These are phyloP conservation scores for Pleurotus platypus DNA, from an alignment of 768 basidiomycete species.

Conservation along the genomic window DNA sequence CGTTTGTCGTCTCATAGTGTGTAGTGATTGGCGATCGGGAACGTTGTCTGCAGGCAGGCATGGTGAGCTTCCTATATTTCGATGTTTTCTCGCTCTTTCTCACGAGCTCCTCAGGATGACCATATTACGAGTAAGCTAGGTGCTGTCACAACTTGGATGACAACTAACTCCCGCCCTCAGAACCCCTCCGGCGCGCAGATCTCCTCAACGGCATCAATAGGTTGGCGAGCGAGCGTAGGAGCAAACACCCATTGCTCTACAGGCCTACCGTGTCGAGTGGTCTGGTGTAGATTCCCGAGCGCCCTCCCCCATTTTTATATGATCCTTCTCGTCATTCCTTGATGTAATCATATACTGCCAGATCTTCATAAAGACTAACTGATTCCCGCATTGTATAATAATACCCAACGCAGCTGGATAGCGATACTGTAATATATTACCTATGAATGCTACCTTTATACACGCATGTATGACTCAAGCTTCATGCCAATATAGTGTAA, in stretches of 20 bases:
- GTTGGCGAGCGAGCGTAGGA: constrained; percentile 62
- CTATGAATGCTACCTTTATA: no score
- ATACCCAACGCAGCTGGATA: neutral
- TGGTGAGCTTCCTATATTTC: constrained; percentile 23
- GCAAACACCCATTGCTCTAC: constrained; percentile 7
- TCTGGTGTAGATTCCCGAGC: neutral
- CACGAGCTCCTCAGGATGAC: constrained; percentile 42
- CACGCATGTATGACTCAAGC: no score
- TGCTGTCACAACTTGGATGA: neutral
- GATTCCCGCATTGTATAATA: constrained; percentile 6
- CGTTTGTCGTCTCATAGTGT: constrained; percentile 6
- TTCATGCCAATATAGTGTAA: no score
- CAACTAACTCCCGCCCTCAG: constrained; percentile 28
- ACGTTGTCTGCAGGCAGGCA: constrained; percentile 46
- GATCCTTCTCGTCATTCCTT: neutral
- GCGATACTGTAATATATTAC: neutral
- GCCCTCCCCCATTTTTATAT: neutral
- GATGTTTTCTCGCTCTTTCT: neutral
- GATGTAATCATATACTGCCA: neutral
- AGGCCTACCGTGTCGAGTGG: constrained; percentile 6
- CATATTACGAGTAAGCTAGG: constrained; percentile 70
- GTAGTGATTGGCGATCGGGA: constrained; percentile 31
- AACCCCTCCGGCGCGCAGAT: constrained; percentile 77
- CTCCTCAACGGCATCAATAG: constrained; percentile 80
- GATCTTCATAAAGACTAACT: neutral